Evolutionary conservation across 805 yeast species (phyloP), one percentile per base, ranked within the genome.

Genomic region (Candida tammaniensis): DNA sequence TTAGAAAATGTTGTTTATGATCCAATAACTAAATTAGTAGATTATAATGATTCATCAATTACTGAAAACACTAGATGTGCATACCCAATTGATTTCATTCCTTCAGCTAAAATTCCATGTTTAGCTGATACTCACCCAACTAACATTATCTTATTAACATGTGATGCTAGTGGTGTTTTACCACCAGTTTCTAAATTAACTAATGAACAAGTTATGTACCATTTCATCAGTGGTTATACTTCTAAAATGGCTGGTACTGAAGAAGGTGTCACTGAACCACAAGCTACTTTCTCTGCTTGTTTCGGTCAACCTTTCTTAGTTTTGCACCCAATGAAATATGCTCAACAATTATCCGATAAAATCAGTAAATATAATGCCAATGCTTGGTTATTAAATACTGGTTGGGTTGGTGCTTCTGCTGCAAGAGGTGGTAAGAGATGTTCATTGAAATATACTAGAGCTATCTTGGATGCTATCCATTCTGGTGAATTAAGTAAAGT

Each of bases 191-290:
- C 97, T 45, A 86, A 82, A 68, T 78, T 91, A 61, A 76, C 95
- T 25, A 87, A 87, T 58, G 86, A 91, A 52, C 98, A 91, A 71
- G 98, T 91, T 47, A 91, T 93, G 98, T 91, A 93, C 77, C 98
- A 91, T 71, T 91, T 91, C 71, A 91, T 91, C 52, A 84, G 95
- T 46, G 98, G 98, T 55, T 91, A 91, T 78, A 91, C 98, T 43
- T 91, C 98, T 37, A 91, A 93, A 79, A 91, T 91, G 95, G 96
- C 98, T 43, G 98, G 98, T 64, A 91, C 98, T 35, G 98, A 91
- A 70, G 94, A 86, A 64, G 98, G 98, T 67, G 86, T 91, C 48
- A 89, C 97, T 44, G 97, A 91, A 71, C 98, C 98, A 43, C 88
- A 86, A 66, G 96, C 97, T 38, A 87, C 96, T 13, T 91, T 91